Percentiles rank a stretch among this genome's conserved stretches.
phyloP scores from a whole-genome alignment of 148 eudicot species.

The Vaccinium corymbosum region DNA sequence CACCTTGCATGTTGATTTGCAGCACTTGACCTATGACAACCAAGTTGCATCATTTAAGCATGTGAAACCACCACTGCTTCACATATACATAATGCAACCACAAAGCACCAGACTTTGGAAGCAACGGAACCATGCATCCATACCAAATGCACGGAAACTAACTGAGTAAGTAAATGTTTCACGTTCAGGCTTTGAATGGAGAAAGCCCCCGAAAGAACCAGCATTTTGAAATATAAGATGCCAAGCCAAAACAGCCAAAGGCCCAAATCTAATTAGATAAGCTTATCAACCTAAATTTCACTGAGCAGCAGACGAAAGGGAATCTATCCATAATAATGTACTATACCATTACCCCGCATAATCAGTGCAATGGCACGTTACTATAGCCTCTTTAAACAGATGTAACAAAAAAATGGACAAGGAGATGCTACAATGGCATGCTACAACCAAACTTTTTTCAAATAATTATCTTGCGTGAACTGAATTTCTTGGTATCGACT shows the following conservation, averaged over 20 bases:
- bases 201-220: not conserved
- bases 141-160: not conserved
- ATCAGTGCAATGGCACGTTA: not conserved
- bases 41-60: slow-evolving; percentile 13
- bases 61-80: not conserved
- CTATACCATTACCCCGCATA: not conserved
- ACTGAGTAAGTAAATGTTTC: not conserved
- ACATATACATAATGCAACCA: not conserved
- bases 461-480: not conserved
- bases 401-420: not conserved
- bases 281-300: not conserved
- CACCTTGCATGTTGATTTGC: slow-evolving; percentile 75
- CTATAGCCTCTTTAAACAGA: not conserved
- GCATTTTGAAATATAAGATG: not conserved
- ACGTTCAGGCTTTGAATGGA: not conserved
- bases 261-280: too few relatives aligned
- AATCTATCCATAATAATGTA: not conserved
- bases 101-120: not conserved
- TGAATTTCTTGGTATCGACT: not conserved
- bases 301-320: not conserved
- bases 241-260: not conserved
- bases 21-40: slow-evolving; percentile 70
- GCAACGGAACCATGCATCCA: not conserved
- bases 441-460: not conserved
- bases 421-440: slow-evolving; percentile 2